Conservation (phyloP, 352 stramenopile species). For the Bremia lactucae region DNA sequence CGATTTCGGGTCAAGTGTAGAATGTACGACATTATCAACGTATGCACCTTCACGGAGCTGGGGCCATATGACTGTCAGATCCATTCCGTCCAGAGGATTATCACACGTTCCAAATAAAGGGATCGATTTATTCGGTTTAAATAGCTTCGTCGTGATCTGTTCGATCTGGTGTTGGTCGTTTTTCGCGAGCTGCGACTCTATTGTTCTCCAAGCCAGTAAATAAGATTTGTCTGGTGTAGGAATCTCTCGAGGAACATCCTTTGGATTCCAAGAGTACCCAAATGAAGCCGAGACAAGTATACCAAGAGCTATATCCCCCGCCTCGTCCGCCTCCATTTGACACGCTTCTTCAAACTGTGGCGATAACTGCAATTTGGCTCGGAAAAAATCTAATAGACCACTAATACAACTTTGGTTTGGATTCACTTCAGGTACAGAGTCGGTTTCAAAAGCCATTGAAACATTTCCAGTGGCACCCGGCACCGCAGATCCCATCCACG, state of each 20-base stretch:
- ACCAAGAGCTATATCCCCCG: conserved; percentile 30
- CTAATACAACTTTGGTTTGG: conserved; percentile 71
- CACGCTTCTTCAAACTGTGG: conserved; percentile 53
- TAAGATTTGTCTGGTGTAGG: conserved; percentile 9
- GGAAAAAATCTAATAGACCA: conserved; percentile 71
- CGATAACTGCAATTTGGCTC: conserved; percentile 62
- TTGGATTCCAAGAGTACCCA: conserved; percentile 38
- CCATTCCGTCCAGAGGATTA: conserved; percentile 41
- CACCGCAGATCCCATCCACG: conserved; percentile 56
- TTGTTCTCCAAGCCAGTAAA: conserved; percentile 14
- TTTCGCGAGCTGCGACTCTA: conserved; percentile 11
- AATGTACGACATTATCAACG: conserved; percentile 79
- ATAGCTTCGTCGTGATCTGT: conserved; percentile 25
- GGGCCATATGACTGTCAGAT: conserved; percentile 55
- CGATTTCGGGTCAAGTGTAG: conserved; percentile 50
- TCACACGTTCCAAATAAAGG: conserved; percentile 25
- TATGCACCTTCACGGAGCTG: conserved; percentile 70
- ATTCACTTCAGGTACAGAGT: conserved; percentile 57
- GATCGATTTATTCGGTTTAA: conserved; percentile 17
- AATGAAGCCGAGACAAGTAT: conserved; percentile 66
- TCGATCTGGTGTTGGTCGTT: conserved; percentile 12
- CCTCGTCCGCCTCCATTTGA: conserved; percentile 27
- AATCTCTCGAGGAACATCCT: conserved; percentile 35
- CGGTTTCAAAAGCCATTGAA: conserved; percentile 67
- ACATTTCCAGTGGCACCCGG: conserved; percentile 64